Conservation (phyloP, 2,329 filamentous ascomycete genomes). For the Hypoxylon sp. region DNA sequence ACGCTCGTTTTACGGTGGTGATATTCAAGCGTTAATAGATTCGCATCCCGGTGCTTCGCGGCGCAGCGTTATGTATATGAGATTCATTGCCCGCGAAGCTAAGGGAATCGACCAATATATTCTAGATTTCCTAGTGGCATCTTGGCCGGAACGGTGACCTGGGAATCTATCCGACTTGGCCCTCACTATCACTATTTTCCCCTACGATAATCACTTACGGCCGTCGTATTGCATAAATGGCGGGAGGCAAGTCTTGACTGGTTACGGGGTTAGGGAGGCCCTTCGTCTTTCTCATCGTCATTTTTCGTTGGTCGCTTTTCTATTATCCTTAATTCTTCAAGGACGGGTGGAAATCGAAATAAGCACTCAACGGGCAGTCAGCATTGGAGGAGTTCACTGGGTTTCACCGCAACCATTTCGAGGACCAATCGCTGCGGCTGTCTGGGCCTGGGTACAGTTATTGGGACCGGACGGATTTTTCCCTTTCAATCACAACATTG, state of each 20-base stretch:
- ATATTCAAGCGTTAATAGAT: constrained; percentile 20
- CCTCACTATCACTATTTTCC: constrained; percentile 12
- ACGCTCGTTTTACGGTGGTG: constrained; percentile 14
- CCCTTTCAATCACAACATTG: constrained; percentile 18
- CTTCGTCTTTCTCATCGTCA: constrained; percentile 21
- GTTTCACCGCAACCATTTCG: constrained; percentile 27
- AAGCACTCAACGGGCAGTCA: constrained; percentile 38
- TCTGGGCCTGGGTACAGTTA: constrained; percentile 27
- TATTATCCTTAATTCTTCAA: constrained; percentile 1
- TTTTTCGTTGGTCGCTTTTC: constrained; percentile 17
- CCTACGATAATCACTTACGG: constrained; percentile 24
- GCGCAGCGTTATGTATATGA: neutral
- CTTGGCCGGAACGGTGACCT: constrained; percentile 16
- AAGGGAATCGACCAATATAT: constrained; percentile 8
- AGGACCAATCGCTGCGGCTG: constrained; percentile 23
- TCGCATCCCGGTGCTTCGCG: constrained; percentile 3
- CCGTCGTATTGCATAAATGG: constrained; percentile 40
- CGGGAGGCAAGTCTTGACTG: constrained; percentile 25
- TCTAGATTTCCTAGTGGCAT: constrained; percentile 8
- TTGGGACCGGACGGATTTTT: constrained; percentile 31
- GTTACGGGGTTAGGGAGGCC: constrained; percentile 31
- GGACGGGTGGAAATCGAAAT: constrained; percentile 30
- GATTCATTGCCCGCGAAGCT: neutral
- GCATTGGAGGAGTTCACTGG: constrained; percentile 48
- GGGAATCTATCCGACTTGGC: constrained; percentile 11